A percentile compares a stretch with the other conserved stretches of the same genome.
These are phyloP conservation scores for Aquilaria yunnanensis DNA, from an alignment of 345 rosid species.

Conservation along the genomic window DNA sequence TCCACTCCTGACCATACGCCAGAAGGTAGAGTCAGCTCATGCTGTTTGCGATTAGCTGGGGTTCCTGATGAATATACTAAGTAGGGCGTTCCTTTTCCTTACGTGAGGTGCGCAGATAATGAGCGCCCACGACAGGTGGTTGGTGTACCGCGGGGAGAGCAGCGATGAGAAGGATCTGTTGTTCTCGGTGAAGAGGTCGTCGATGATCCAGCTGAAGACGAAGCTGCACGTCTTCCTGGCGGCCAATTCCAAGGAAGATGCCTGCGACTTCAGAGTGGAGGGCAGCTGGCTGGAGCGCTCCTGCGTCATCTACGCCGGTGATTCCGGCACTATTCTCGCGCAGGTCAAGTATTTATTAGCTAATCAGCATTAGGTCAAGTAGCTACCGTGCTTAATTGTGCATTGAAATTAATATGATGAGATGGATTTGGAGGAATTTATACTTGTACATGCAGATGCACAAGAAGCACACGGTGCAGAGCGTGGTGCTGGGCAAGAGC, in stretches of 20 bases:
- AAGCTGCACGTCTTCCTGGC: conserved; percentile 10
- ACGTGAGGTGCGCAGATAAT: neutral
- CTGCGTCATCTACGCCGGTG: conserved; percentile 6
- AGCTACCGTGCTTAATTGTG: too few relatives aligned
- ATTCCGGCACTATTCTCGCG: conserved; percentile 7
- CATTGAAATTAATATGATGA: too few relatives aligned
- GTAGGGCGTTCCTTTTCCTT: too few relatives aligned
- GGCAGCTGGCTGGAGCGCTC: conserved; percentile 11
- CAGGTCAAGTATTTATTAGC: neutral
- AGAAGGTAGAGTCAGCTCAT: neutral
- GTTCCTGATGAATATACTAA: neutral
- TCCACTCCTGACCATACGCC: conserved; percentile 12
- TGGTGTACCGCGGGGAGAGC: conserved; percentile 9
- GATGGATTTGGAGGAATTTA: too few relatives aligned
- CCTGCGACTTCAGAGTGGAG: conserved; percentile 11
- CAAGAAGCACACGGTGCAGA: conserved; percentile 8
- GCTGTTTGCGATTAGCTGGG: neutral
- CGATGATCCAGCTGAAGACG: conserved; percentile 11
- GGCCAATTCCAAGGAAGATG: neutral
- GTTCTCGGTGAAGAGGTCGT: conserved; percentile 13
- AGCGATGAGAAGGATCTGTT: conserved; percentile 6
- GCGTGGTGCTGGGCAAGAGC: conserved; percentile 14
- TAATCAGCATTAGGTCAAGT: too few relatives aligned
- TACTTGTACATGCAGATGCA: conserved; percentile 20
- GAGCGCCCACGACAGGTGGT: conserved; percentile 13